Base-by-base conservation (phyloP, 495 filamentous ascomycete species). In the Talaromyces wortmannii region DNA sequence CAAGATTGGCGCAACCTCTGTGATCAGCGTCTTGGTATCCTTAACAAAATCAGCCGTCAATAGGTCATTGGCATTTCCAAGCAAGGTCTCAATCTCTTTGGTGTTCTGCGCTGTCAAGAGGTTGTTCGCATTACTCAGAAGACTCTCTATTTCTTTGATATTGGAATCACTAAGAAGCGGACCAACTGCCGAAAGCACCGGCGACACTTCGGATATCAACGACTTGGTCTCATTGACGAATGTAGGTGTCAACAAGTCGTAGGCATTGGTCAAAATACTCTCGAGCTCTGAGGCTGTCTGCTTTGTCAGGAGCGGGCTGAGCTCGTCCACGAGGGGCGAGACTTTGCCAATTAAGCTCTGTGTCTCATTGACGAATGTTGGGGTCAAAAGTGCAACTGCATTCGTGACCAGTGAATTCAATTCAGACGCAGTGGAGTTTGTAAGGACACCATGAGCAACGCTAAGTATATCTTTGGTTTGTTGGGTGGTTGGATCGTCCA, bases 91-190 rank as follows among this genome's bases (percentile, higher is more conserved):
- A 15, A 72, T 31, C 36, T 70, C 69, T 17, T 67, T 58, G 2
- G 62, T 60, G 43, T 64, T 53, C 0, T 69, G 45, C 23, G 66
- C 57, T 48, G 60, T 60, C 17, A 71, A 57, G 6, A 71, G 57
- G 29, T 31, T 30, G 17, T 60, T 53, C 23, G 48, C 57, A 48
- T 64, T 64, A 18, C 45, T 61, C 40, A 67, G 40, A 4, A 65
- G 51, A 16, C 45, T 49, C 12, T 61, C 29, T 46, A 65, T 65
- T 7, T 15, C 50, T 31, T 64, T 50, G 46, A 42, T 56, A 7
- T 70, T 69, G 31, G 75, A 72, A 44, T 75, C 77, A 10, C 58
- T 60, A 44, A 77, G 59, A 0, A 77, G 66, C 15, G 55, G 64
- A 46, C 65, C 40, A 2, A 76, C 53, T 15, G 68, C 71, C n/a